Evolutionary conservation across 257 asterid genomes (phyloP).

Genomic region (Solanum etuberosum): DNA sequence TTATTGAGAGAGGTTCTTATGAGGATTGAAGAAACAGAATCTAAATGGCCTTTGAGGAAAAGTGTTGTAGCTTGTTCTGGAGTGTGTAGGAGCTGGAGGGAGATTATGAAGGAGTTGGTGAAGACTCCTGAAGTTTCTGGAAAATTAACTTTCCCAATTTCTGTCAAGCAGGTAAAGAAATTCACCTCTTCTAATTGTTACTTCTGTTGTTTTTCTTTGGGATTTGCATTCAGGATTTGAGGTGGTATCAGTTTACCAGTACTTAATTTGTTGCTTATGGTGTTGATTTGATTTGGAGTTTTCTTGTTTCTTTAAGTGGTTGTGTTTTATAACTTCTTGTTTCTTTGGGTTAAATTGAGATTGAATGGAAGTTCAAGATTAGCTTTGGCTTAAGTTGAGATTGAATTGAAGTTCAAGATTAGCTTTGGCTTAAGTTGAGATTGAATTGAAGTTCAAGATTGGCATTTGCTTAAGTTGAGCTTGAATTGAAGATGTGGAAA

Average conservation of each 20-base stretch:
- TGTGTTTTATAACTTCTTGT: not conserved
- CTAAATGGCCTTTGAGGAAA: conserved; percentile 68
- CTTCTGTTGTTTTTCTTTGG: not conserved
- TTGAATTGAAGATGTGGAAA: not conserved
- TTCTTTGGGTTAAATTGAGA: not conserved
- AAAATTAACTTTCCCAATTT: conserved; percentile 63
- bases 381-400: not conserved
- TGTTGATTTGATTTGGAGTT: not conserved
- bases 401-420: not conserved
- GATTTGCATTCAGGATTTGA: not conserved
- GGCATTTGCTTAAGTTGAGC: not conserved
- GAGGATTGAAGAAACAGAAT: conserved; percentile 54
- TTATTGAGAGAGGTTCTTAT: conserved; percentile 60
- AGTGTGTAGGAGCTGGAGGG: conserved; percentile 85
- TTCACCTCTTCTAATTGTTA: not conserved
- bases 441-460: not conserved
- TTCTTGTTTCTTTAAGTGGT: not conserved
- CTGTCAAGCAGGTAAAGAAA: conserved; percentile 62
- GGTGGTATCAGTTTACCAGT: not conserved
- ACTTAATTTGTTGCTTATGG: not conserved
- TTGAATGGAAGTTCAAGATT: not conserved
- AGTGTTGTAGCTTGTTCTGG: conserved; percentile 86
- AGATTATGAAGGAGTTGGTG: conserved; percentile 68
- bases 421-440: not conserved
- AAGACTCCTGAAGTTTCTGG: conserved; percentile 63